Conservation (phyloP, 179 eudicot genomes). For the Gypsophila paniculata region DNA sequence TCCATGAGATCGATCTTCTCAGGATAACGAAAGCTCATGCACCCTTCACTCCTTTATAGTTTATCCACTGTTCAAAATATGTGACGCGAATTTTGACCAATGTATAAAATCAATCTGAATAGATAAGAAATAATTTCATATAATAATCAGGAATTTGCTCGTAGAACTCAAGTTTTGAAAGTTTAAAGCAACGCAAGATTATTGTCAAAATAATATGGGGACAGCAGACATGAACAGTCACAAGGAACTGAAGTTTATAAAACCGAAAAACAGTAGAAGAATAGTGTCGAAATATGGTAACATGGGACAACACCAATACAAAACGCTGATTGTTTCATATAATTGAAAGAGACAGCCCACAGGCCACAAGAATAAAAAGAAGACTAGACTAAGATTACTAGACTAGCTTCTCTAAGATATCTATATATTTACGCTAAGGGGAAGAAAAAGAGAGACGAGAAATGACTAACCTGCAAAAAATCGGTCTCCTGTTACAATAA, state of each 20-base stretch:
- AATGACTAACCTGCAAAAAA: slow-evolving; percentile 45
- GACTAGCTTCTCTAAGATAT: background rate
- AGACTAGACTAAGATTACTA: background rate
- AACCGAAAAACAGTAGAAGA: background rate
- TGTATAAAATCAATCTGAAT: too few species aligned
- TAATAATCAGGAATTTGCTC: background rate
- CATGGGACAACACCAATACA: background rate
- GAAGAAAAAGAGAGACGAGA: background rate
- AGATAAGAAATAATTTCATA: too few species aligned
- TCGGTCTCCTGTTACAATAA: background rate
- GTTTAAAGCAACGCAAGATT: background rate
- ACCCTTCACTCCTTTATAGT: too few species aligned
- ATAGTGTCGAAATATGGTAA: background rate
- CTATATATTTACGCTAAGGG: too few species aligned
- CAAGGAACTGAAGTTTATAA: background rate
- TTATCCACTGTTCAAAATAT: too few species aligned
- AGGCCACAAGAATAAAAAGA: background rate
- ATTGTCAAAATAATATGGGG: too few species aligned
- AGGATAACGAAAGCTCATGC: background rate
- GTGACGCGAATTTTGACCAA: too few species aligned
- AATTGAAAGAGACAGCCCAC: background rate
- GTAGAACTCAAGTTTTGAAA: background rate
- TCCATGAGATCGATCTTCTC: background rate
- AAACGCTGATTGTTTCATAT: background rate
- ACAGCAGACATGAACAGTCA: too few species aligned